Base-by-base conservation (phyloP, 2,329 filamentous ascomycete species). In the Pseudogymnoascus sp. region DNA sequence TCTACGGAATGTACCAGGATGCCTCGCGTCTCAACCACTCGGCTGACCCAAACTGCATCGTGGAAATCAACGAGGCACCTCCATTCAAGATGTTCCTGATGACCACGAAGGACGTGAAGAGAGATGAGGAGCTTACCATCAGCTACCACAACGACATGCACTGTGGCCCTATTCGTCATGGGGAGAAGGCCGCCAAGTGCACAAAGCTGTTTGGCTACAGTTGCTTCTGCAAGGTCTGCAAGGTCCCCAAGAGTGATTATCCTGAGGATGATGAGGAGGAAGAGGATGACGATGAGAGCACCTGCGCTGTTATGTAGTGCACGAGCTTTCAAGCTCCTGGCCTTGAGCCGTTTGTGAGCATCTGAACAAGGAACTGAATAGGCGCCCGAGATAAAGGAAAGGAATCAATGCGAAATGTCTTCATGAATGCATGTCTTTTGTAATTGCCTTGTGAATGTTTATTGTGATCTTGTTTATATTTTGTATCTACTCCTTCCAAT, bases 51-150 rank as follows among this genome's bases (percentile, higher is more conserved):
- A 57, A 57, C 28, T 57, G 51, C 28, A 34, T 19, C 1, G 16
- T 57, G 4, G 51, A 57, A 1, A 57, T 57, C 28, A 57, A 57
- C n/a, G 51, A 57, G n/a, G 28, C 28, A 34, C 25, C 51, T 28
- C n/a, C 25, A 14, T 57, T 57, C 51, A 57, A 13, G 51, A 10
- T 57, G 25, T 57, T 57, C 51, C n/a, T 57, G 10, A 14, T 57
- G 4, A 57, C 51, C 51, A 57, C 51, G 10, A 57, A 57, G 51
- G 51, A 57, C 25, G 51, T 57, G 51, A 57, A 57, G 51, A 57
- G 14, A 31, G 51, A 34, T 4, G 51, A 57, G 51, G 51, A 57
- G 51, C 51, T 57, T 14, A 57, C 51, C 16, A 34, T 57, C 25
- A 19, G 51, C 28, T 57, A 57, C 51, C 51, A 57, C 25, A 31